phyloP scores from a whole-genome alignment of 371 early-diverging fungal genomes.

The Rhizopus stolonifer region DNA sequence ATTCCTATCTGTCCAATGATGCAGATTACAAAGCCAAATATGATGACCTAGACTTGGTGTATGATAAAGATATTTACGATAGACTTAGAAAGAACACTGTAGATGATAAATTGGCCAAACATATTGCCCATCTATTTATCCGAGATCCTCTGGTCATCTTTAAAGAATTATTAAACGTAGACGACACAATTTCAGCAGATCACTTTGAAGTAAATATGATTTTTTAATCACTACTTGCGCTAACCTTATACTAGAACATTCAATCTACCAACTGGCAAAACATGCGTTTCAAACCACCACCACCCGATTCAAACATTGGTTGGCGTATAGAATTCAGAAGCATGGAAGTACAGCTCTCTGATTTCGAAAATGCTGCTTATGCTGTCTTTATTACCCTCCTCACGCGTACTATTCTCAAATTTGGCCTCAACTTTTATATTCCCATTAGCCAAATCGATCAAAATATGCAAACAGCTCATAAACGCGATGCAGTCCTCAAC shows the following conservation, averaged over 20 bases:
- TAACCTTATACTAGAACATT: conserved; percentile 73
- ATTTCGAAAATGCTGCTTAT: conserved; percentile 98
- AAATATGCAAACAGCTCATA: conserved; percentile 92
- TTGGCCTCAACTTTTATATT: conserved; percentile 94
- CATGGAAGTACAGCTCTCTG: conserved; percentile 98
- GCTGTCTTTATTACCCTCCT: conserved; percentile 92
- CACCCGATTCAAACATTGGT: conserved; percentile 82
- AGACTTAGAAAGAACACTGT: conserved; percentile 71
- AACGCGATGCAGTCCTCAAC: conserved; percentile 77
- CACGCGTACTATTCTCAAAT: conserved; percentile 87
- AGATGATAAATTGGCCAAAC: conserved; percentile 90
- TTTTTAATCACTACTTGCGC: too few species aligned
- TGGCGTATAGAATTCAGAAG: conserved; percentile 99
- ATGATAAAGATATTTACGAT: conserved; percentile 79
- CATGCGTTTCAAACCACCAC: conserved; percentile 98
- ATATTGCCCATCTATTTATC: conserved; percentile 96
- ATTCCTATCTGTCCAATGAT: conserved; percentile 87
- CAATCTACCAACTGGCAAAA: conserved; percentile 99
- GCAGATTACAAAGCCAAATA: conserved; percentile 82
- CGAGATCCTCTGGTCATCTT: conserved; percentile 98
- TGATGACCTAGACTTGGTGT: conserved; percentile 90
- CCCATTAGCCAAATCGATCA: conserved; percentile 95
- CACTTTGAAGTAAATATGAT: conserved; percentile 87
- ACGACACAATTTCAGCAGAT: conserved; percentile 81
- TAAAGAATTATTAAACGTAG: conserved; percentile 85